Percentiles rank a stretch among this genome's conserved stretches.
phyloP scores from a whole-genome alignment of 768 basidiomycete species.

The Naematelia encephala region DNA sequence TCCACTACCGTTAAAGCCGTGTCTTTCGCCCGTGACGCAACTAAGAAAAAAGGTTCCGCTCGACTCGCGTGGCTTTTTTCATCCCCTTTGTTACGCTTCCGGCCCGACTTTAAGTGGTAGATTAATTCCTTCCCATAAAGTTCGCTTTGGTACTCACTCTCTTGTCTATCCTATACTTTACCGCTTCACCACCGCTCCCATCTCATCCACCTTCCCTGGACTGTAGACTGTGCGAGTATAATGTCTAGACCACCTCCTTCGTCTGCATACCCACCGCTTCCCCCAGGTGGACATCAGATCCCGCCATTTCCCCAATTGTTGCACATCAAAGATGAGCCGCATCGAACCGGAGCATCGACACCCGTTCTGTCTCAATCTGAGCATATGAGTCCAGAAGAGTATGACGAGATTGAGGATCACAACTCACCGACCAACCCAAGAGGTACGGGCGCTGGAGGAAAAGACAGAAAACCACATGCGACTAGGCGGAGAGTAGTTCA shows the following conservation, averaged over 20 bases:
- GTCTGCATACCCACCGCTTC: constrained; percentile 23
- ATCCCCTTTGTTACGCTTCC: too few relatives aligned
- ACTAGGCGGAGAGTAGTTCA: constrained; percentile 47
- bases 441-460: neutral
- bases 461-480: constrained; percentile 35
- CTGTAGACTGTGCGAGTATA: neutral
- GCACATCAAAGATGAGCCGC: constrained; percentile 16
- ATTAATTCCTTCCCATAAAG: too few relatives aligned
- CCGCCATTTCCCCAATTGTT: constrained; percentile 28
- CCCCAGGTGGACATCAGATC: constrained; percentile 14
- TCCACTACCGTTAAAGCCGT: too few relatives aligned
- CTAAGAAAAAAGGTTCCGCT: too few relatives aligned
- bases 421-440: neutral
- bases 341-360: neutral
- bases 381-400: constrained; percentile 1
- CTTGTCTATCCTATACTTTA: too few relatives aligned
- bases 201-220: neutral
- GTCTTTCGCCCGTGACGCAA: too few relatives aligned
- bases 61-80: too few relatives aligned
- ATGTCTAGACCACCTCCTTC: constrained; percentile 20
- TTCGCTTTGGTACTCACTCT: too few relatives aligned
- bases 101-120: too few relatives aligned
- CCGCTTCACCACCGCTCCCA: too few relatives aligned
- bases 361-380: neutral
- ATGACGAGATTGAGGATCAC: constrained; percentile 1